Evolutionary conservation across 768 basidiomycete species (phyloP).

Genomic region (Russula sp.): DNA sequence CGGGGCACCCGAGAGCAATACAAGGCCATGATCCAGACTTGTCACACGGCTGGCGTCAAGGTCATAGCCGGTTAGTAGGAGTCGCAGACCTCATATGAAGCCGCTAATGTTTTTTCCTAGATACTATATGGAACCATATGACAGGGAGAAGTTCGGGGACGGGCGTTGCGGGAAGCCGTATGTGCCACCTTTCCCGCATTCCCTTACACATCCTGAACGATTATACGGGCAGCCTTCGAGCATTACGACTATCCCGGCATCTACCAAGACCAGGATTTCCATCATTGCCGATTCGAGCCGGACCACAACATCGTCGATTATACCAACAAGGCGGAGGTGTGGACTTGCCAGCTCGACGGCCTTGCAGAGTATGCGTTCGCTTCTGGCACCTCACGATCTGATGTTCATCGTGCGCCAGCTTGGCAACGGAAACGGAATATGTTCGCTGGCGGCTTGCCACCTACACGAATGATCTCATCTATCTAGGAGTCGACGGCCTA

Average conservation of each 20-base stretch:
- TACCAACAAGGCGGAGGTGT: constrained; percentile 45
- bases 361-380: constrained; percentile 35
- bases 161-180: constrained; percentile 16
- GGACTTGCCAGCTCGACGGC: constrained; percentile 34
- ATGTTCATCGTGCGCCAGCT: constrained; percentile 31
- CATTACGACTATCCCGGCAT: constrained; percentile 40
- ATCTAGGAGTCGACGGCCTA: constrained; percentile 56
- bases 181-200: not conserved
- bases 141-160: constrained; percentile 41
- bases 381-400: not conserved
- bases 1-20: constrained; percentile 54
- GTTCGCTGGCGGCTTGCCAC: constrained; percentile 49
- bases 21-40: constrained; percentile 35
- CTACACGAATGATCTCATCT: constrained; percentile 56
- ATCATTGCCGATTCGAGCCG: constrained; percentile 54
- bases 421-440: constrained; percentile 57
- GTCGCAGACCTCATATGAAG: constrained; percentile 28
- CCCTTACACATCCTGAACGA: not conserved
- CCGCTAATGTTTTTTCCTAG: constrained; percentile 23
- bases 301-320: constrained; percentile 52
- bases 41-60: constrained; percentile 36
- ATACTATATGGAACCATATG: constrained; percentile 67
- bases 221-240: constrained; percentile 34
- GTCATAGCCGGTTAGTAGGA: constrained; percentile 34
- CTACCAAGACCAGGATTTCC: constrained; percentile 43